Evolutionary conservation across 768 basidiomycete species (phyloP), one percentile per base, ranked within the genome.

Genomic region (Kwoniella heveanensis): DNA sequence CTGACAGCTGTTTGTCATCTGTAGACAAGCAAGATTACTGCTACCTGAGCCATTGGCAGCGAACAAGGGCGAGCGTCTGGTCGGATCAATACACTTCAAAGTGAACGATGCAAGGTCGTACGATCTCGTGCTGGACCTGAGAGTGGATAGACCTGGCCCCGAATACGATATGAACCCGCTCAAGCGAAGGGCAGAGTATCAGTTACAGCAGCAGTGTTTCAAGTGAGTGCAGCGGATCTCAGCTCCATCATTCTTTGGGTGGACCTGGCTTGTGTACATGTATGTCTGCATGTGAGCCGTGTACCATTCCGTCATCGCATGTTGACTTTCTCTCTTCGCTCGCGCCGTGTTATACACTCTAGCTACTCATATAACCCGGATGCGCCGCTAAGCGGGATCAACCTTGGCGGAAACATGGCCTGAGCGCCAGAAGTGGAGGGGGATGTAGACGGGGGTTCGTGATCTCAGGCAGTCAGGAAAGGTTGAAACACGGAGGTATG

Each of bases 41-140:
- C 65, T 79, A 6, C 70, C 75, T 4, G 78, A 79, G 64, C 78
- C 78, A 27, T 60, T 79, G n/a, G 78, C 78, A 17, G 71, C 70
- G 9, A 79, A 79, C 62, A 74, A 75, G 44, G 75, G 75, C 15
- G 72, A 77, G 39, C 63, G 68, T 22, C 49, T 79, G 8, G 51
- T 65, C 27, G 78, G 77, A n/a, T 60, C 64, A 12, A 60, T 79
- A 15, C 66, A 62, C 21, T 79, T 77, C 69, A 77, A 70, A 46
- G 64, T 67, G 22, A 77, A 79, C 56, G 73, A 76, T 15, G 63
- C 71, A 2, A 47, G 78, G n/a, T 79, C 78, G 25, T 79, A 79
- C 61, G 75, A 79, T 54, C 60, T 79, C 17, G 66, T 65, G 8
- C 46, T 79, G 44, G 69, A 77, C n/a, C 44, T 79, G 9, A 49